These are phyloP conservation scores for Botrytis pseudocinerea DNA, from an alignment of 2,329 filamentous ascomycete genomes.

Conservation along the genomic window DNA sequence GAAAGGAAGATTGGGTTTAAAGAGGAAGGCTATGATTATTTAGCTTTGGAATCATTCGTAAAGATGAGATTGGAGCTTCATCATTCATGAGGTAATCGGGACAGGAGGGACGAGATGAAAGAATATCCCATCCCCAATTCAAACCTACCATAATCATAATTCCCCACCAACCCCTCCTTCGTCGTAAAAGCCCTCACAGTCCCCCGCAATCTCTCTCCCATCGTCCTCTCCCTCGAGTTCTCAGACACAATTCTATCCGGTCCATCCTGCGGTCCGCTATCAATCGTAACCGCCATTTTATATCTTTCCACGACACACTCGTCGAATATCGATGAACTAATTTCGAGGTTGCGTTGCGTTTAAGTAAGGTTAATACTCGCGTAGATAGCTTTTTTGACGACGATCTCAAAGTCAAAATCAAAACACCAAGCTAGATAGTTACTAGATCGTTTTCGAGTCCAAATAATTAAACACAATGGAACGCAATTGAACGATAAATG, in stretches of 20 bases:
- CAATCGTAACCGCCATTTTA: slow-evolving; percentile 35
- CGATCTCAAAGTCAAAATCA: not conserved
- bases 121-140: slow-evolving; percentile 42
- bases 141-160: slow-evolving; percentile 74
- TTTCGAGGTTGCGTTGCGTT: not conserved
- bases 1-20: slow-evolving; percentile 75
- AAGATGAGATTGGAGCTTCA: too few species aligned
- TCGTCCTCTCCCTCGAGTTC: slow-evolving; percentile 44
- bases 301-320: not conserved
- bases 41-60: slow-evolving; percentile 21
- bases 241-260: slow-evolving; percentile 49
- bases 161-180: slow-evolving; percentile 71
- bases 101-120: not conserved
- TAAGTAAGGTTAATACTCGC: not conserved
- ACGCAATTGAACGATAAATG: not conserved
- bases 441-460: not conserved
- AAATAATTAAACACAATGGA: not conserved
- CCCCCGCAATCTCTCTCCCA: slow-evolving; percentile 45
- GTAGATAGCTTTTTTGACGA: not conserved
- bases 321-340: not conserved
- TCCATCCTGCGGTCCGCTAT: slow-evolving; percentile 37
- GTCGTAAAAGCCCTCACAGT: slow-evolving; percentile 50
- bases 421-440: not conserved
- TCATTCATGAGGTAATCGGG: not conserved
- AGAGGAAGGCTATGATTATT: slow-evolving; percentile 61